Conservation (phyloP, 768 basidiomycete species). For the Hygrophorus pudorinus region DNA sequence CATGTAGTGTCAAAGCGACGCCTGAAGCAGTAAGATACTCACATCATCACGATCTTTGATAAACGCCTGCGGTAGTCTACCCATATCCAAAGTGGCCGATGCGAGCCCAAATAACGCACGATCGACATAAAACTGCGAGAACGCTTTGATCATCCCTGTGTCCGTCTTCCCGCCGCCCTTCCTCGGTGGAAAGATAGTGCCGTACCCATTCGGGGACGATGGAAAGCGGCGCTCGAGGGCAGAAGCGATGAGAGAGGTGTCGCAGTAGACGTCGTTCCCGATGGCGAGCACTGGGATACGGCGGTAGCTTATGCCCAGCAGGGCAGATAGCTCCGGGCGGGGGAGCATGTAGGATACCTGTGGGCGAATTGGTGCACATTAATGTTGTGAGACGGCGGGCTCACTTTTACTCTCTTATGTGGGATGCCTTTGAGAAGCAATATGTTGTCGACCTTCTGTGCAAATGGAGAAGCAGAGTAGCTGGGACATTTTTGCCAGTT, state of each 20-base stretch:
- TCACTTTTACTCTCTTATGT: slow-evolving; percentile 37
- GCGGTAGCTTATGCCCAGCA: slow-evolving; percentile 44
- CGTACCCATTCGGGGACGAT: slow-evolving; percentile 33
- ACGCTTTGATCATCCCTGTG: slow-evolving; percentile 38
- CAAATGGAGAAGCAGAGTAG: slow-evolving; percentile 44
- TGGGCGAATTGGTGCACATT: neutral
- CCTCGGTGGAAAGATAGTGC: slow-evolving; percentile 37
- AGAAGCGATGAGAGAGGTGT: slow-evolving; percentile 40
- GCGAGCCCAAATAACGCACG: slow-evolving; percentile 31
- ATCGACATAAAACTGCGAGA: slow-evolving; percentile 37
- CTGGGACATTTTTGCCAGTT: slow-evolving; percentile 18
- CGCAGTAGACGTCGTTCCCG: slow-evolving; percentile 52
- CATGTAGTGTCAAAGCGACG: no score
- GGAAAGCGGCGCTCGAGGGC: slow-evolving; percentile 48
- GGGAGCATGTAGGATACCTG: slow-evolving; percentile 43
- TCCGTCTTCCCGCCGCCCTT: slow-evolving; percentile 31
- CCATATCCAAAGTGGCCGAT: slow-evolving; percentile 35
- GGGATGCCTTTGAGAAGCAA: slow-evolving; percentile 39
- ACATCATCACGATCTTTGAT: slow-evolving; percentile 40
- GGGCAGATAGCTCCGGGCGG: slow-evolving; percentile 44
- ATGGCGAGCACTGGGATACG: slow-evolving; percentile 52
- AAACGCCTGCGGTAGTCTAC: slow-evolving; percentile 33
- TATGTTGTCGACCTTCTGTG: slow-evolving; percentile 40
- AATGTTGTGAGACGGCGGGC: slow-evolving; percentile 9
- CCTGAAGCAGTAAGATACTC: no score